These are phyloP conservation scores for Aureobasidium sp. DNA, from an alignment of 2,329 filamentous ascomycete species.

Conservation along the genomic window DNA sequence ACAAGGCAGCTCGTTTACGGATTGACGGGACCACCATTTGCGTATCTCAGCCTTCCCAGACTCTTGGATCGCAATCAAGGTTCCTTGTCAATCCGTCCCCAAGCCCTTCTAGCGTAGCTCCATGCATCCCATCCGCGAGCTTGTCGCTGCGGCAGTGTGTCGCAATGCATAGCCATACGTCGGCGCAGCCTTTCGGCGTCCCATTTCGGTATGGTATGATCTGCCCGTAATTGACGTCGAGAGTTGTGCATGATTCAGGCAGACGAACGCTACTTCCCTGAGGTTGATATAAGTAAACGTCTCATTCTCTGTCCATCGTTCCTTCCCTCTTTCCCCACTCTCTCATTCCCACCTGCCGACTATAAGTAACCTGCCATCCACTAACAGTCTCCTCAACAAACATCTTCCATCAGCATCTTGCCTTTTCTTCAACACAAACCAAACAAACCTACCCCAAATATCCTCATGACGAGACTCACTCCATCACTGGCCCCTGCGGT, in stretches of 20 bases:
- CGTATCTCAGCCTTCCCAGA: constrained; percentile 3
- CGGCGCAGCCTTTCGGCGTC: constrained; percentile 11
- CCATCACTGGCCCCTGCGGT: not conserved
- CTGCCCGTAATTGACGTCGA: not conserved
- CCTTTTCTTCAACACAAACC: not conserved
- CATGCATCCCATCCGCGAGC: not conserved
- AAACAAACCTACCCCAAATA: not conserved
- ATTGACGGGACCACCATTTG: constrained; percentile 4
- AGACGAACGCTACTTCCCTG: not conserved
- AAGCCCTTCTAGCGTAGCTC: constrained; percentile 7
- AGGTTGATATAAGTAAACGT: constrained; percentile 6
- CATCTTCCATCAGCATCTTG: not conserved
- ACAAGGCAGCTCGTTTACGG: constrained; percentile 1
- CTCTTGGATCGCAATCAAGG: constrained; percentile 7
- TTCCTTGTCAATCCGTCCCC: not conserved
- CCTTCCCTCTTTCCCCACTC: not conserved
- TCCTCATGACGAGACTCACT: not conserved
- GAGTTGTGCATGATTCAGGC: constrained; percentile 10
- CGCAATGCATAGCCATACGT: constrained; percentile 1
- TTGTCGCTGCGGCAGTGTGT: constrained; percentile 4
- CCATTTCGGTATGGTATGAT: constrained; percentile 3
- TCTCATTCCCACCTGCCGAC: not conserved
- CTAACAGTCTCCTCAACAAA: not conserved
- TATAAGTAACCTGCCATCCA: not conserved
- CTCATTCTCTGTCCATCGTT: not conserved